These are phyloP conservation scores for Leccinum proliferum DNA, from an alignment of 1,284 basidiomycete species.

Conservation along the genomic window DNA sequence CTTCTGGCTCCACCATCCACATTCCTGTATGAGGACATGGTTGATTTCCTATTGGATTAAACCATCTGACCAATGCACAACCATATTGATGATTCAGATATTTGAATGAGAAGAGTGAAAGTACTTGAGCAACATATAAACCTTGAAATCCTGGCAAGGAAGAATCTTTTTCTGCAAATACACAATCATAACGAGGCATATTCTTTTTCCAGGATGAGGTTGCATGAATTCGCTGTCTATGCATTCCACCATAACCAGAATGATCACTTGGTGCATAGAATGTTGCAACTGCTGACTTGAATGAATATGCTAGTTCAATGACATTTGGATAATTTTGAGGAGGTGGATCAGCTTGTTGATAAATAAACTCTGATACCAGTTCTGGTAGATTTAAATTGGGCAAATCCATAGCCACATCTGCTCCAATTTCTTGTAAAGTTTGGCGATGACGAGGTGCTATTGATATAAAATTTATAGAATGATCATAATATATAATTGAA, in stretches of 20 bases:
- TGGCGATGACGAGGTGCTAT: neutral
- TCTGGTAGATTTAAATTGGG: neutral
- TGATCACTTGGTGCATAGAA: neutral
- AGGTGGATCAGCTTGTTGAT: neutral
- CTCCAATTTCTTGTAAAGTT: neutral
- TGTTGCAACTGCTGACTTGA: neutral
- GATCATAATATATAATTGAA: neutral
- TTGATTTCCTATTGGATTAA: neutral
- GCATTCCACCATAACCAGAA: neutral
- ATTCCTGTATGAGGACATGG: neutral
- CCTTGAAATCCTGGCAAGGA: neutral
- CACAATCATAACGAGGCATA: neutral
- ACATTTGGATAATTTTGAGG: neutral
- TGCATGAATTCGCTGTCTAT: neutral
- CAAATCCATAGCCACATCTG: neutral
- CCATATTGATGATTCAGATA: neutral
- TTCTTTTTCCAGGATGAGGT: neutral
- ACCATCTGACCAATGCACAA: neutral
- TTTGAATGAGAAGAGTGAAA: neutral
- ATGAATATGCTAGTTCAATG: neutral
- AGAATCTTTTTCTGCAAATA: neutral
- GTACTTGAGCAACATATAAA: neutral
- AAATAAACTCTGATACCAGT: neutral
- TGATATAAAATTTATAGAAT: neutral
- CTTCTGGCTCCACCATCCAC: neutral